Evolutionary conservation across 495 filamentous ascomycete species (phyloP), one percentile per base, ranked within the genome.

Genomic region (Aspergillus mulundensis): DNA sequence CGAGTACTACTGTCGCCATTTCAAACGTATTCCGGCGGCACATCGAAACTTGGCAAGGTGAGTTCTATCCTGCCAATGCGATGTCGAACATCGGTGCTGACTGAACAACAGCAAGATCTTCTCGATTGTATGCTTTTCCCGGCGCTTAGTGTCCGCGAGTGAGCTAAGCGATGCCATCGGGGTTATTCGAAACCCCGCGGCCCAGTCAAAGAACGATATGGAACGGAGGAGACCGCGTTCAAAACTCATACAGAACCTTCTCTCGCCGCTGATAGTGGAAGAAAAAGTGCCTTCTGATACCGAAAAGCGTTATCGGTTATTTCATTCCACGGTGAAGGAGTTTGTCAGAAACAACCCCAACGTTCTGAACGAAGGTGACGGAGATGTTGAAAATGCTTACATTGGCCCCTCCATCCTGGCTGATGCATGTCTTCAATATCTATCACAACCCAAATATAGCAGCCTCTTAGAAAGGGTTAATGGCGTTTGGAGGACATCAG

Each of bases 271-370:
- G 41, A 23, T 43, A 23, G 41, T 43, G 19, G 41, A 43, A 43
- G 41, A 43, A 23, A 21, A 43, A 3, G 41, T 1, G 41, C 20
- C 19, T 19, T 19, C 19, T 43, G 41, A 19, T 7, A 10, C 41
- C 12, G 41, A 43, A 43, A 43, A 43, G 18, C 41, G 41, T 23
- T 43, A 21, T 43, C 41, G 41, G 19, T 43, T 43, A 19, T 43
- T 43, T 12, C 41, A 43, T 23, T 43, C 48, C 5, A 39, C 50
- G 16, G 50, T 53, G 8, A 43, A 53, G 50, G 24, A 20, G 12
- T 53, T 53, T 18, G 10, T 53, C n/a, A 20, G 21, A 24, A 53
- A 53, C 5, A 53, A 53, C 15, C 38, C 50, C 12, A n/a, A 44
- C n/a, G 30, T 53, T 1, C 38, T 53, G 14, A 53, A 7, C 0